phyloP scores from a whole-genome alignment of 805 yeast genomes.

The Tetrapisispora phaffii region DNA sequence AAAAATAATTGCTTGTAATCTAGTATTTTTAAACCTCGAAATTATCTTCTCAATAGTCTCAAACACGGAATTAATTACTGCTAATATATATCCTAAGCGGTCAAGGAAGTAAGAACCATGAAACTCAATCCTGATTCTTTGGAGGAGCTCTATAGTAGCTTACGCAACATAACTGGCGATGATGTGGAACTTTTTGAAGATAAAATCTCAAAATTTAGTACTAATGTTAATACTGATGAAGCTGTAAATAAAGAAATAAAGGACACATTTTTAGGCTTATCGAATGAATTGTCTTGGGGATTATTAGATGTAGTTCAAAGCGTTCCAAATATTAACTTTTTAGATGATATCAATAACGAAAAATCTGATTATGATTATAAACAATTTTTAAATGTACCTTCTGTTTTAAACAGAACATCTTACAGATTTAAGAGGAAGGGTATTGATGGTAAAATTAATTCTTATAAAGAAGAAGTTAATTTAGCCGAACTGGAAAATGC shows the following conservation, averaged over 20 bases:
- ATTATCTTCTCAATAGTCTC: too few species aligned
- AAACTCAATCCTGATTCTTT: not conserved
- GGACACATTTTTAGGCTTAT: slow-evolving; percentile 50
- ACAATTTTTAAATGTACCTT: slow-evolving; percentile 49
- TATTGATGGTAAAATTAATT: slow-evolving; percentile 55
- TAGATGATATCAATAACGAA: slow-evolving; percentile 14
- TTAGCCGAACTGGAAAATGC: slow-evolving; percentile 35
- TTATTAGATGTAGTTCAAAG: slow-evolving; percentile 61
- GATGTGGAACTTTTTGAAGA: slow-evolving; percentile 35
- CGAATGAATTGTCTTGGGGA: slow-evolving; percentile 54
- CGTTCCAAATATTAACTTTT: slow-evolving; percentile 32
- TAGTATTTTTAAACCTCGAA: too few species aligned
- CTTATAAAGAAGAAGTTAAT: slow-evolving; percentile 55
- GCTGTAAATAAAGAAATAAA: slow-evolving; percentile 14
- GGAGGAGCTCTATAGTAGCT: slow-evolving; percentile 15
- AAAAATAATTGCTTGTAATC: too few species aligned
- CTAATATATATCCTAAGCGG: too few species aligned
- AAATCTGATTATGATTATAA: slow-evolving; percentile 26
- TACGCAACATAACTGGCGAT: slow-evolving; percentile 15
- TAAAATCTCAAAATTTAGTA: slow-evolving; percentile 32
- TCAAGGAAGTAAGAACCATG: not conserved
- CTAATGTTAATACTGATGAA: not conserved
- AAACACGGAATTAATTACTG: too few species aligned
- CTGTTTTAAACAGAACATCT: slow-evolving; percentile 50
- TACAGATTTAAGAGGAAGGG: slow-evolving; percentile 67